Evolutionary conservation across 768 basidiomycete species (phyloP), one percentile per base, ranked within the genome.

Genomic region (Amylocystis lapponica): DNA sequence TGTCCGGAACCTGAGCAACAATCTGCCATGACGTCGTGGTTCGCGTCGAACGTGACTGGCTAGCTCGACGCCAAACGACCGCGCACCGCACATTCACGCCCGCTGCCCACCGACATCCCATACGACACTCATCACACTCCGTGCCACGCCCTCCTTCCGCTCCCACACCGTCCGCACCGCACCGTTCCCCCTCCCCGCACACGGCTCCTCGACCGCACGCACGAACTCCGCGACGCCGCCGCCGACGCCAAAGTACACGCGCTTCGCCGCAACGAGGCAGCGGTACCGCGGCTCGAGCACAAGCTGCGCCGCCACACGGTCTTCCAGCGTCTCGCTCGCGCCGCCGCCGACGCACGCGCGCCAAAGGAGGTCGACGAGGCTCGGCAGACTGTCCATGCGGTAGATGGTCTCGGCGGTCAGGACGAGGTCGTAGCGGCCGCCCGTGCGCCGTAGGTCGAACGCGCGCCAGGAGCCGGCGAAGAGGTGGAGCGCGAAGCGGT

Each of bases 351-450:
- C 37, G 43, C 68, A 69, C 11, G 74, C 69, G 0, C 56, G 45
- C 39, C 65, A 63, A 59, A 88, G 55, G 16, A 85, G 59, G 27
- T 63, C 53, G 17, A 87, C 61, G 31, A 99, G 67, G 21, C 79
- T 65, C 0, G 66, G 65, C 2, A 95, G 70, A 48, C 76, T 83
- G 1, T 79, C 74, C 10, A 70, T 65, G 21, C 79, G 71, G 57
- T 99, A 98, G 17, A 98, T 90, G 30, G 95, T 98, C 65, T 99
- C 95, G 20, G 89, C 88, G 0, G 92, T 91, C 38, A 98, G 65
- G 2, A 96, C 68, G 32, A 93, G 50, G 53, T 92, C 76, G 63
- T 86, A 91, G 2, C 51, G 57, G 7, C 67, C 66, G 12, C 62
- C 62, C 1, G 63, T 44, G 4, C 22, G 2, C 12, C 19, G 26